These are phyloP conservation scores for Magnolia sinica DNA, from an alignment of 164 flowering plant species.

Conservation along the genomic window DNA sequence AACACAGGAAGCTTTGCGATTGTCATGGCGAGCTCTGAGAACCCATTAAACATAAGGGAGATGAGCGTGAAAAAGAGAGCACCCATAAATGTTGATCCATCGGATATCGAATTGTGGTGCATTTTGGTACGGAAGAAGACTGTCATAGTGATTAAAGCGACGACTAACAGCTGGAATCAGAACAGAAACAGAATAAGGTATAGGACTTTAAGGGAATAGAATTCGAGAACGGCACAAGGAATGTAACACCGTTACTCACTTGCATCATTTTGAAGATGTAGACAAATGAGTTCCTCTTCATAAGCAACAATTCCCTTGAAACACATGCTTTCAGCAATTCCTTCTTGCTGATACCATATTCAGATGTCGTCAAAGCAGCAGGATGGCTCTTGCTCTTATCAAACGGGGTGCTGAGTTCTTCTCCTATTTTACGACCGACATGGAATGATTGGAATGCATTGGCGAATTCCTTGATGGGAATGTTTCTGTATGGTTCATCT, in stretches of 20 bases:
- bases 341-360: conserved; percentile 50
- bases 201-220: background rate
- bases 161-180: conserved; percentile 9
- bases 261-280: conserved; percentile 51
- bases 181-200: background rate
- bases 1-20: conserved; percentile 20
- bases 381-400: conserved; percentile 61
- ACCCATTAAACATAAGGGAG: conserved; percentile 15
- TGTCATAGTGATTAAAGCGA: conserved; percentile 14
- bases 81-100: conserved; percentile 16
- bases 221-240: background rate
- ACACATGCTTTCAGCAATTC: conserved; percentile 53
- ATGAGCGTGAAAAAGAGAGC: conserved; percentile 16
- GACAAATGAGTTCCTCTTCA: conserved; percentile 65
- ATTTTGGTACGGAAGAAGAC: conserved; percentile 19
- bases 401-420: conserved; percentile 47
- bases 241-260: conserved; percentile 23
- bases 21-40: conserved; percentile 17
- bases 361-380: conserved; percentile 45
- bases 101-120: conserved; percentile 10
- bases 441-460: conserved; percentile 60
- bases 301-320: conserved; percentile 52
- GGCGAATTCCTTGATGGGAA: conserved; percentile 44
- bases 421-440: conserved; percentile 36
- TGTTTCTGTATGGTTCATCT: conserved; percentile 42